phyloP scores from a whole-genome alignment of 345 rosid species.

The Melaleuca alternifolia region DNA sequence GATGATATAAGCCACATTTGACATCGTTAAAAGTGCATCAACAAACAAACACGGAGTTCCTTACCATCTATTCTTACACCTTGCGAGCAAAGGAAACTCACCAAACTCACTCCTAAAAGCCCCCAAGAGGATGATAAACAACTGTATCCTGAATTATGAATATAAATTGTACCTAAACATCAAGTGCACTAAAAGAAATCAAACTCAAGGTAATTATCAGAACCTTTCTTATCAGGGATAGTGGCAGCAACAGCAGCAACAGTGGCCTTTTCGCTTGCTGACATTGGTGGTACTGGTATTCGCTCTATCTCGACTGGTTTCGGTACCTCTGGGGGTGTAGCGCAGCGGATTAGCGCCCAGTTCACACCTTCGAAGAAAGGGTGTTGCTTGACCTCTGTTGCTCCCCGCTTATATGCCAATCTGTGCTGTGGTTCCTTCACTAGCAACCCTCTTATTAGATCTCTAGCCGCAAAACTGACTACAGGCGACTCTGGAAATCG shows the following conservation, averaged over 20 bases:
- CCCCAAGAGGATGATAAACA: not conserved
- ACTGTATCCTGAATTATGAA: not conserved
- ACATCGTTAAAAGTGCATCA: not conserved
- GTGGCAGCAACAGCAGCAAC: constrained; percentile 15
- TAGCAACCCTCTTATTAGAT: constrained; percentile 68
- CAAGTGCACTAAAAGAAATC: constrained; percentile 66
- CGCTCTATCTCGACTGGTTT: constrained; percentile 63
- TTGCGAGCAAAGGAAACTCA: not conserved
- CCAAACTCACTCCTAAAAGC: not conserved
- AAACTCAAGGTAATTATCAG: constrained; percentile 77
- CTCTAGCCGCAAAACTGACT: constrained; percentile 85
- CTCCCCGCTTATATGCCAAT: constrained; percentile 81
- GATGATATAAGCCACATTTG: not conserved
- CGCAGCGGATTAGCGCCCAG: constrained; percentile 91
- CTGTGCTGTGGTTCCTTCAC: constrained; percentile 89
- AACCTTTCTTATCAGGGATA: constrained; percentile 40
- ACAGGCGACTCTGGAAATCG: constrained; percentile 77
- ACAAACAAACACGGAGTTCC: not conserved
- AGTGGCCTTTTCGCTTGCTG: constrained; percentile 39
- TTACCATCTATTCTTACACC: not conserved
- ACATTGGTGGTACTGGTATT: constrained; percentile 25
- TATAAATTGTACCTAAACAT: not conserved
- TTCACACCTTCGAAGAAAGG: constrained; percentile 91
- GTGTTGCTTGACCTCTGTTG: constrained; percentile 90
- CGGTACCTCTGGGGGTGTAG: constrained; percentile 88